Evolutionary conservation across 2,329 filamentous ascomycete species (phyloP), one percentile per base, ranked within the genome.

Genomic region (Orbilia javanica): DNA sequence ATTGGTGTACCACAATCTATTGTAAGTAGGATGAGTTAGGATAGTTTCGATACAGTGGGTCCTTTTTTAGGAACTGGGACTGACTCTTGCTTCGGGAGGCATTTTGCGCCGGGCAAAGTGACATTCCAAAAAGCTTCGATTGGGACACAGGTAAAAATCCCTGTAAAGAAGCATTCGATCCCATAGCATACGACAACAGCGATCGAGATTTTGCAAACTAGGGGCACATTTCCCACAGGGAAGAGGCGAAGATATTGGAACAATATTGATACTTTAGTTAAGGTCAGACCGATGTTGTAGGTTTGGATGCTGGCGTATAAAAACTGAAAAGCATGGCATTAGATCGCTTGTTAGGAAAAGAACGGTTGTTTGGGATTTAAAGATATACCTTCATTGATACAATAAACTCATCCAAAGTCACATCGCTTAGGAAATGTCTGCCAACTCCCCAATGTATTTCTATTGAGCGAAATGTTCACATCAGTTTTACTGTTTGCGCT

Each of bases 1-100:
- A 48, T 82, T 74, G 22, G 80, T 76, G 50, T 80, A 78, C 73
- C 74, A 70, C 44, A 64, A 48, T n/a, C 60, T 64, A 48, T 36
- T n/a, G 18, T 18, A 34, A 10, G 10, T 34, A 34, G 31, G 10
- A 5, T 34, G n/a, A n/a, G n/a, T 10, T 34, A 34, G 31, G 31
- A 5, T 22, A 7, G 7, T 22, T 52, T 29, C n/a, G n/a, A n/a
- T n/a, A n/a, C n/a, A n/a, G n/a, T n/a, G n/a, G n/a, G n/a, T n/a
- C n/a, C n/a, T n/a, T n/a, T n/a, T n/a, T n/a, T n/a, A n/a, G n/a
- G n/a, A n/a, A n/a, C n/a, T n/a, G n/a, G n/a, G n/a, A n/a, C 60
- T 31, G 2, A 64, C 60, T 15, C 20, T 31, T 64, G 36, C 10
- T 31, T 64, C 15, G 60, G 60, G 46, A 64, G 39, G n/a, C 60